phyloP scores from a whole-genome alignment of 2,329 filamentous ascomycete genomes.

The Talaromyces sp. region DNA sequence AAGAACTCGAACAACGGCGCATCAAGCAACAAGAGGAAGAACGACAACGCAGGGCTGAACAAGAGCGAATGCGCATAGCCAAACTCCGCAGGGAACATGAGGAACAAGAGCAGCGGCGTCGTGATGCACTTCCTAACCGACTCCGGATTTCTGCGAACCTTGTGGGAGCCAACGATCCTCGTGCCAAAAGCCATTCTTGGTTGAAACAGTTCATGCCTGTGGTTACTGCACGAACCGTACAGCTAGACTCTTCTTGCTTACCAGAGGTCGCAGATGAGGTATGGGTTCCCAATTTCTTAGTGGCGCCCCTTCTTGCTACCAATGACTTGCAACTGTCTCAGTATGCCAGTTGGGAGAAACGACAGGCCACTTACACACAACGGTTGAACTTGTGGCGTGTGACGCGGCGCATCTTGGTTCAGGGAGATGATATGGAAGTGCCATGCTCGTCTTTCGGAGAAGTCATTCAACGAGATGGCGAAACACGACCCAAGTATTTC shows the following conservation, averaged over 20 bases:
- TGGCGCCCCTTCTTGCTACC: slow-evolving; percentile 49
- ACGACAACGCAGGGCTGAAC: slow-evolving; percentile 43
- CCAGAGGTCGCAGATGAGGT: slow-evolving; percentile 41
- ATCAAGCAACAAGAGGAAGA: slow-evolving; percentile 49
- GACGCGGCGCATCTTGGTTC: slow-evolving; percentile 46
- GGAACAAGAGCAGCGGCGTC: slow-evolving; percentile 47
- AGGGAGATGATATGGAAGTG: slow-evolving; percentile 40
- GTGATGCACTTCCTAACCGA: slow-evolving; percentile 47
- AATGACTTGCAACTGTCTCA: slow-evolving; percentile 52
- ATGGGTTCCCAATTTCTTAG: slow-evolving; percentile 52
- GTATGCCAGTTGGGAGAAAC: slow-evolving; percentile 49
- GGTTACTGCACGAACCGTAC: slow-evolving; percentile 43
- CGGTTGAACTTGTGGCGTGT: slow-evolving; percentile 50
- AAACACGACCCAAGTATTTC: slow-evolving; percentile 49
- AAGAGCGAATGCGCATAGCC: slow-evolving; percentile 43
- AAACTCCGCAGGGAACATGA: slow-evolving; percentile 46
- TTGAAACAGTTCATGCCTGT: slow-evolving; percentile 49
- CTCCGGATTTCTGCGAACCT: slow-evolving; percentile 47
- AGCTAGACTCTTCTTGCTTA: slow-evolving; percentile 43
- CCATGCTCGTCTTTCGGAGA: slow-evolving; percentile 40
- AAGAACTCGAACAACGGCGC: slow-evolving; percentile 44
- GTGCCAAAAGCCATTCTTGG: slow-evolving; percentile 44
- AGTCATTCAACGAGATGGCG: slow-evolving; percentile 42
- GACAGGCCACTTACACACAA: slow-evolving; percentile 44
- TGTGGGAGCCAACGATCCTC: slow-evolving; percentile 44